Percentiles rank a stretch among this genome's conserved stretches.
These are phyloP conservation scores for Darksidea phi DNA, from an alignment of 495 filamentous ascomycete species.

Conservation along the genomic window DNA sequence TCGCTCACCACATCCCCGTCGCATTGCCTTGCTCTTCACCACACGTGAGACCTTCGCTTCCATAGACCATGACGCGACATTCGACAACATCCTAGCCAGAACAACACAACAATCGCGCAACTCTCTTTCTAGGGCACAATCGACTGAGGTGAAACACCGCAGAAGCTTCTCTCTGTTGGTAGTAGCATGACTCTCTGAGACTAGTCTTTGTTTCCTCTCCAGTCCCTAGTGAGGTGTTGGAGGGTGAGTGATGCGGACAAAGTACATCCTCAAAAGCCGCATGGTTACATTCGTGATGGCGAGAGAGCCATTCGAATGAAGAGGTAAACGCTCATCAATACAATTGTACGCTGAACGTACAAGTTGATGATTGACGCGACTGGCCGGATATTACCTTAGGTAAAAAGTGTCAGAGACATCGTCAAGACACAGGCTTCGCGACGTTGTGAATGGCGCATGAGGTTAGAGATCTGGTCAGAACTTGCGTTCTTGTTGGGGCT, in stretches of 20 bases:
- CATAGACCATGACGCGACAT: conserved; percentile 9
- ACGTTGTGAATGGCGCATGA: conserved; percentile 12
- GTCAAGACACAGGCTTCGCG: conserved; percentile 35
- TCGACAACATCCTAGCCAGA: conserved; percentile 44
- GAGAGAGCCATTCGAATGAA: conserved; percentile 19
- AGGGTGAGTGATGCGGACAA: conserved; percentile 41
- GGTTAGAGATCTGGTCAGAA: conserved; percentile 39
- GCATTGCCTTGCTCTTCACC: conserved; percentile 5
- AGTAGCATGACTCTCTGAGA: conserved; percentile 44
- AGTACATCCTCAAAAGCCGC: conserved; percentile 49
- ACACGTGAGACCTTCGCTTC: conserved; percentile 3
- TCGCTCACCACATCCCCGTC: conserved; percentile 10
- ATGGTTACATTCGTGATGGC: conserved; percentile 30
- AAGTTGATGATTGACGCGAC: conserved; percentile 43
- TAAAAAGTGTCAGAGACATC: conserved; percentile 30
- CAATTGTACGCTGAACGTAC: conserved; percentile 32
- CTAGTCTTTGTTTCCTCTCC: conserved; percentile 47
- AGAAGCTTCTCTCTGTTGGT: conserved; percentile 61
- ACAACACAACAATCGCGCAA: conserved; percentile 43
- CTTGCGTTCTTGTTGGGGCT: conserved; percentile 34
- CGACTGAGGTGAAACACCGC: conserved; percentile 4
- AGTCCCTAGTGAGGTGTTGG: conserved; percentile 11
- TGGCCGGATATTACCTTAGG: conserved; percentile 39
- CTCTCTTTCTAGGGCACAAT: conserved; percentile 39
- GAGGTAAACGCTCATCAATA: conserved; percentile 42